Percentiles rank a stretch among this genome's conserved stretches.
These are phyloP conservation scores for Wickerhamomyces tratensis DNA, from an alignment of 805 yeast genomes.

Conservation along the genomic window DNA sequence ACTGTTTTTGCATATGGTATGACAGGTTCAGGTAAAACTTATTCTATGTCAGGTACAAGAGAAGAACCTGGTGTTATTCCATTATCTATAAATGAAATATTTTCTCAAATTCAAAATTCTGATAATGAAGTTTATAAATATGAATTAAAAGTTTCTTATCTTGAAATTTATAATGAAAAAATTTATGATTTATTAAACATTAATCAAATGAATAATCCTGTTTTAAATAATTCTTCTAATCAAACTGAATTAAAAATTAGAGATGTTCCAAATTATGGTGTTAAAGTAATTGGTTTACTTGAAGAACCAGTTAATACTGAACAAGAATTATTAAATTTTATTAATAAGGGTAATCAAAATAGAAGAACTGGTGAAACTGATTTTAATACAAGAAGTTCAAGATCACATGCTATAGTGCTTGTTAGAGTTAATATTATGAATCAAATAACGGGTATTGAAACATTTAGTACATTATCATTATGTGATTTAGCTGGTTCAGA, in stretches of 20 bases:
- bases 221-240: slow-evolving; percentile 3
- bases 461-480: slow-evolving; percentile 58
- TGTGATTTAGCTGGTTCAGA: slow-evolving; percentile 99
- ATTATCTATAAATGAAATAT: slow-evolving; percentile 53
- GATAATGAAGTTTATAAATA: slow-evolving; percentile 22
- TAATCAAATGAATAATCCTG: slow-evolving; percentile 7
- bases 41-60: slow-evolving; percentile 63
- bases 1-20: slow-evolving; percentile 64
- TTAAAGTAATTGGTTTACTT: slow-evolving; percentile 63
- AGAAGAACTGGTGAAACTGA: slow-evolving; percentile 86
- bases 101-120: slow-evolving; percentile 20
- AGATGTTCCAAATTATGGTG: slow-evolving; percentile 67
- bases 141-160: slow-evolving; percentile 55
- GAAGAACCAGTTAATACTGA: slow-evolving; percentile 49
- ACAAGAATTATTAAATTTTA: slow-evolving; percentile 48
- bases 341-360: slow-evolving; percentile 60
- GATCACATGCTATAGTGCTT: slow-evolving; percentile 87
- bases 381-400: slow-evolving; percentile 75
- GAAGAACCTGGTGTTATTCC: slow-evolving; percentile 64
- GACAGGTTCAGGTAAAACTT: not conserved
- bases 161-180: slow-evolving; percentile 84
- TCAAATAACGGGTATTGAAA: slow-evolving; percentile 25
- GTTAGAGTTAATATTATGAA: slow-evolving; percentile 44
- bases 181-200: slow-evolving; percentile 62
- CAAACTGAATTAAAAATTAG: slow-evolving; percentile 59